Percentiles rank a stretch among this genome's conserved stretches.
phyloP scores from a whole-genome alignment of 176 grass and related monocot species.

The Cymbopogon citratus region DNA sequence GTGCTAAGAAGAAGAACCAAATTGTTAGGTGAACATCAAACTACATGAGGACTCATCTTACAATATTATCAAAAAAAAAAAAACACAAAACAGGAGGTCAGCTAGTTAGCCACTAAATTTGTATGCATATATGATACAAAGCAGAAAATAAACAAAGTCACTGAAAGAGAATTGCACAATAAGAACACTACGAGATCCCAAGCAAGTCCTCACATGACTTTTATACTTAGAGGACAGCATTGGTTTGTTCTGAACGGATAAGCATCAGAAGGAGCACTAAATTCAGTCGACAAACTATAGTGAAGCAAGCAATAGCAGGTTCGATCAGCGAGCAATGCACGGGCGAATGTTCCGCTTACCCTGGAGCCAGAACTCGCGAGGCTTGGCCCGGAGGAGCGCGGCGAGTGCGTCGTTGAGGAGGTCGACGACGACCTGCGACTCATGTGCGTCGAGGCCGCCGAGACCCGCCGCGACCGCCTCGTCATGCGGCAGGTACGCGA shows the following conservation, averaged over 20 bases:
- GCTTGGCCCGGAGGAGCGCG: conserved; percentile 52
- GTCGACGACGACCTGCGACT: conserved; percentile 91
- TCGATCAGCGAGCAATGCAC: not conserved
- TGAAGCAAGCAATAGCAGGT: not conserved
- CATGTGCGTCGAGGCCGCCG: conserved; percentile 72
- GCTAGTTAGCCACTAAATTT: conserved; percentile 3
- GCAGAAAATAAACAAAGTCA: not conserved
- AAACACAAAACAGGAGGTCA: not conserved
- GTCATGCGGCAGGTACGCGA: conserved; percentile 83
- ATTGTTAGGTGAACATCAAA: not conserved
- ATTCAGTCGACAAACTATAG: not conserved
- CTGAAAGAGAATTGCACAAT: not conserved
- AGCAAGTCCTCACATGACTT: not conserved
- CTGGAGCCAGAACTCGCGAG: conserved; percentile 61
- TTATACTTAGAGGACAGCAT: not conserved
- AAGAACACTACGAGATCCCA: not conserved
- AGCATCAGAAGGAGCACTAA: not conserved
- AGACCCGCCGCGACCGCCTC: conserved; percentile 86
- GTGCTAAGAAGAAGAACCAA: too few species aligned
- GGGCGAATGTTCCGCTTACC: not conserved
- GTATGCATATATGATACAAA: not conserved
- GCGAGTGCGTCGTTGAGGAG: conserved; percentile 70
- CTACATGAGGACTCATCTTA: not conserved
- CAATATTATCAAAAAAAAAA: not conserved
- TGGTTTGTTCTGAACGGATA: not conserved